phyloP scores from a whole-genome alignment of 108 stramenopile genomes.

The Schizochytrium sp. region DNA sequence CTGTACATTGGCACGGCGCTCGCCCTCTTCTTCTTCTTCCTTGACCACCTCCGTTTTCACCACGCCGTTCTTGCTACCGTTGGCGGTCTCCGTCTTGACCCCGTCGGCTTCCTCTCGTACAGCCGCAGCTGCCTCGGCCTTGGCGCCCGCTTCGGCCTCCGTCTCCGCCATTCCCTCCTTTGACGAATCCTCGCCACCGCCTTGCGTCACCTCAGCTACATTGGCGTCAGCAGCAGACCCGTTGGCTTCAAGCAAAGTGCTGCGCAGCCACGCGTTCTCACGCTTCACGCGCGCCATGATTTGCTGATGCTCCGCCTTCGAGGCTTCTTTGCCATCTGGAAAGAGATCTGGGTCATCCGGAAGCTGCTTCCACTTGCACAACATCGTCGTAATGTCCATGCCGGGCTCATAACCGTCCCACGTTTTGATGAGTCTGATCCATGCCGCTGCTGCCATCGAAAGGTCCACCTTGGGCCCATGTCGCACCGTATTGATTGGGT shows the following conservation, averaged over 20 bases:
- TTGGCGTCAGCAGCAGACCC: not conserved
- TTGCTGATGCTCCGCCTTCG: not conserved
- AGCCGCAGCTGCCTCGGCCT: not conserved
- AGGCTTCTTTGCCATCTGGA: not conserved
- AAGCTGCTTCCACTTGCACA: slow-evolving; percentile 11
- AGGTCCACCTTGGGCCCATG: slow-evolving; percentile 46
- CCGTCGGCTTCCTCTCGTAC: not conserved
- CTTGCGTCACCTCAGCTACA: not conserved
- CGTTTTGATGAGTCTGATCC: slow-evolving; percentile 56
- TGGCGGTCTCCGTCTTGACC: not conserved
- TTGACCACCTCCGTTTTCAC: not conserved
- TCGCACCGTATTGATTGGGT: slow-evolving; percentile 45
- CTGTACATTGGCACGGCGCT: not conserved
- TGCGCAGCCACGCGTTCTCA: not conserved
- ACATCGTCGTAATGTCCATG: slow-evolving; percentile 57
- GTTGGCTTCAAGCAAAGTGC: not conserved
- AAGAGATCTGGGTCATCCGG: not conserved
- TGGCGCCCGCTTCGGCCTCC: not conserved
- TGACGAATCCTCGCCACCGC: not conserved
- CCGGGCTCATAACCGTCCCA: slow-evolving; percentile 48
- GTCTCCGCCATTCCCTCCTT: not conserved
- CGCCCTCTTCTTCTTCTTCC: not conserved
- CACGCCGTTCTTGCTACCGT: not conserved
- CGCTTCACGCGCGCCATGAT: not conserved
- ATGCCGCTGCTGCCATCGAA: slow-evolving; percentile 43